Percentiles rank a stretch among this genome's conserved stretches.
These are phyloP conservation scores for Lodderomyces parapsilosis DNA, from an alignment of 1,139 yeast species.

Conservation along the genomic window DNA sequence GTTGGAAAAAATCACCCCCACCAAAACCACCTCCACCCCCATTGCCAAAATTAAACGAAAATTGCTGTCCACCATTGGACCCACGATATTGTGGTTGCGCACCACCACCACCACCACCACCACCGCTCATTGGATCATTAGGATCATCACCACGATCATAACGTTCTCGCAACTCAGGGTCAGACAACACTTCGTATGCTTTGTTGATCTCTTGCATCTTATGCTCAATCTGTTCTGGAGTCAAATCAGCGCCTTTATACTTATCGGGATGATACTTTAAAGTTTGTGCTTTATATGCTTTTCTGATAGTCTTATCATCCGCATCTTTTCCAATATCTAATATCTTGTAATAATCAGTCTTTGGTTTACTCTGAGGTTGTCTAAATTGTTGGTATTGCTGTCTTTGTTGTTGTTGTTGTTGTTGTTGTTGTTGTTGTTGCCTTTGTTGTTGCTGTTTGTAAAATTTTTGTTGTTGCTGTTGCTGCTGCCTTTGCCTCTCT, in stretches of 20 bases:
- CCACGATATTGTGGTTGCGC: slow-evolving; percentile 14
- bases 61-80: slow-evolving; percentile 16
- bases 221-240: slow-evolving; percentile 69
- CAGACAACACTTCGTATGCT: slow-evolving; percentile 84
- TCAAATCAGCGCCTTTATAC: slow-evolving; percentile 62
- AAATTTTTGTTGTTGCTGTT: slow-evolving; percentile 39
- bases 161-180: slow-evolving; percentile 59
- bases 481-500: slow-evolving; percentile 42
- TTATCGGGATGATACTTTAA: slow-evolving; percentile 92
- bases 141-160: slow-evolving; percentile 73
- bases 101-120: neutral
- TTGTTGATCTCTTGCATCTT: slow-evolving; percentile 92
- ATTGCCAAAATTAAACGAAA: slow-evolving; percentile 14
- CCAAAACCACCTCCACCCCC: slow-evolving; percentile 14
- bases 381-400: slow-evolving; percentile 42
- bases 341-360: slow-evolving; percentile 78
- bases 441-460: slow-evolving; percentile 41
- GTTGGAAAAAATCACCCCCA: slow-evolving; percentile 12
- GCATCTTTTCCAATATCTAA: slow-evolving; percentile 70
- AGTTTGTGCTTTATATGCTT: slow-evolving; percentile 77
- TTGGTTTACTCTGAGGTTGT: slow-evolving; percentile 40
- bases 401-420: slow-evolving; percentile 37
- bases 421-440: slow-evolving; percentile 51
- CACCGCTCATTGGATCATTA: slow-evolving; percentile 35
- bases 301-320: slow-evolving; percentile 69